These are phyloP conservation scores for Pittosporum tobira DNA, from an alignment of 129 eudicot genomes.

Conservation along the genomic window DNA sequence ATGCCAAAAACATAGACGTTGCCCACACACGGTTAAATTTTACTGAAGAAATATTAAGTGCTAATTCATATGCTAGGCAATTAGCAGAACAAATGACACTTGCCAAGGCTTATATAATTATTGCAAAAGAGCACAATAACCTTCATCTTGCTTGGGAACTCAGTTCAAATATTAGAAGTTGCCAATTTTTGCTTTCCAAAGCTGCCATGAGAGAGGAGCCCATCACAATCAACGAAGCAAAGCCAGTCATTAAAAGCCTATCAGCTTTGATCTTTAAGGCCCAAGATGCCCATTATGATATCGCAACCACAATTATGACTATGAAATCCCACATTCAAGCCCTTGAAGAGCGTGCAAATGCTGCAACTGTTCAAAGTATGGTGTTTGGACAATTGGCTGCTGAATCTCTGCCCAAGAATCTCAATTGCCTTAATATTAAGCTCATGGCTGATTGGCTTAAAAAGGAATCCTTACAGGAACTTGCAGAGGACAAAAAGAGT, in stretches of 20 bases:
- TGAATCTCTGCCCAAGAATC: constrained; percentile 65
- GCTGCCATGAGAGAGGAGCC: constrained; percentile 68
- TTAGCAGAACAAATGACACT: constrained; percentile 73
- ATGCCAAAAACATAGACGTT: constrained; percentile 20
- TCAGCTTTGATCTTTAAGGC: constrained; percentile 72
- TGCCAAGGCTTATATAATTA: constrained; percentile 65
- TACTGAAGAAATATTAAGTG: constrained; percentile 38
- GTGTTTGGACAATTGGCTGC: constrained; percentile 76
- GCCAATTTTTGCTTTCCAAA: constrained; percentile 68
- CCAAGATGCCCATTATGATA: constrained; percentile 82
- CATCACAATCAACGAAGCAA: constrained; percentile 62
- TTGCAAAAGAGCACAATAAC: constrained; percentile 71
- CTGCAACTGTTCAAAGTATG: constrained; percentile 70
- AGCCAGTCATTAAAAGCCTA: constrained; percentile 52
- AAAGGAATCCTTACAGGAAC: constrained; percentile 21
- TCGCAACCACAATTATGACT: constrained; percentile 83
- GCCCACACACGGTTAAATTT: constrained; percentile 23
- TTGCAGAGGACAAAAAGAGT: constrained; percentile 37
- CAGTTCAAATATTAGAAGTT: constrained; percentile 55
- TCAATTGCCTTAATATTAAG: constrained; percentile 53
- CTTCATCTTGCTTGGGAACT: constrained; percentile 83
- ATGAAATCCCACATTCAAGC: constrained; percentile 88
- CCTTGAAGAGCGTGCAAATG: constrained; percentile 78
- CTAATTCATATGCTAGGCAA: constrained; percentile 59
- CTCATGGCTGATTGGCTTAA: constrained; percentile 61